Conservation (phyloP, 768 basidiomycete genomes). For the Boletus rubroflammeus region DNA sequence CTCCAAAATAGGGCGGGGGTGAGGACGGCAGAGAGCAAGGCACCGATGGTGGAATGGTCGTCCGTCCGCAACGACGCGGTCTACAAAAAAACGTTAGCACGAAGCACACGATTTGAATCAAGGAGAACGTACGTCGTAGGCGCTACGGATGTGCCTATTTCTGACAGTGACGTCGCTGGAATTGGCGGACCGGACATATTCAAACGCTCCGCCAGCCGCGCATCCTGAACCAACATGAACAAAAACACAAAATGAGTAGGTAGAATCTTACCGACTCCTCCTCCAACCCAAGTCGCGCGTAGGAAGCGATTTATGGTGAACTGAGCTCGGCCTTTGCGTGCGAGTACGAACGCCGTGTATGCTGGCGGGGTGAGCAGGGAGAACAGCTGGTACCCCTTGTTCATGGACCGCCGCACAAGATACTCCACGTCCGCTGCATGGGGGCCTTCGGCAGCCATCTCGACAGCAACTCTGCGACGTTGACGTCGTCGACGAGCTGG, state of each 20-base stretch:
- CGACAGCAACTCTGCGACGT: neutral
- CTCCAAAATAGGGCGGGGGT: constrained; percentile 74
- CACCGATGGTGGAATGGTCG: constrained; percentile 75
- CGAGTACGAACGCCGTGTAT: constrained; percentile 52
- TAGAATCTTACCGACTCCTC: constrained; percentile 42
- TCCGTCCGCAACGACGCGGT: constrained; percentile 56
- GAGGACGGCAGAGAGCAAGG: constrained; percentile 57
- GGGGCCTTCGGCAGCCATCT: constrained; percentile 16
- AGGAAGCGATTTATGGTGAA: constrained; percentile 60
- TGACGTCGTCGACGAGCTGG: constrained; percentile 1
- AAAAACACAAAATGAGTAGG: neutral
- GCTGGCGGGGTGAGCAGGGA: constrained; percentile 62
- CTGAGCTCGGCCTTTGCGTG: constrained; percentile 50
- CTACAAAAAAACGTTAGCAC: constrained; percentile 34
- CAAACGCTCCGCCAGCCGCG: constrained; percentile 50
- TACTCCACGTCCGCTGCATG: constrained; percentile 59
- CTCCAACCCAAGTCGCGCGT: constrained; percentile 72
- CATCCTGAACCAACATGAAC: constrained; percentile 26
- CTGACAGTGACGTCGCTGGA: constrained; percentile 49
- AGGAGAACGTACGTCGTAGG: constrained; percentile 53
- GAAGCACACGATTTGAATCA: neutral
- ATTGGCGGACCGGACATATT: constrained; percentile 57
- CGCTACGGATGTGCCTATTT: constrained; percentile 44
- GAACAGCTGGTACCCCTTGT: constrained; percentile 62
- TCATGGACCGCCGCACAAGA: constrained; percentile 63